Base-by-base conservation (phyloP, 495 filamentous ascomycete genomes). In the Jackrogersella multiformis region DNA sequence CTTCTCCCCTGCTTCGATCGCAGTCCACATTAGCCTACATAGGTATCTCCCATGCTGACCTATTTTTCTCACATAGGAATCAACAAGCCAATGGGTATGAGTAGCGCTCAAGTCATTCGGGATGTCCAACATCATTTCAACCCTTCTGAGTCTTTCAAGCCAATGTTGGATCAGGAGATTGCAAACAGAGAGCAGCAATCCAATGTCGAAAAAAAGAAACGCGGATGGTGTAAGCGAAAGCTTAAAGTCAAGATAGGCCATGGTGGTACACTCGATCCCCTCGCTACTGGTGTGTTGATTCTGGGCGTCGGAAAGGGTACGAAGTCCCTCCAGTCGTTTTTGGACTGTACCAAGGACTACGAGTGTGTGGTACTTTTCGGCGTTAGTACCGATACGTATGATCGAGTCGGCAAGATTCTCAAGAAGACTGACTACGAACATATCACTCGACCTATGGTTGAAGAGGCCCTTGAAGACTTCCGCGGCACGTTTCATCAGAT, bases 221-320 rank as follows among this genome's bases (percentile, higher is more conserved):
- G 85, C 60, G 79, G 82, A 45, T 69, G 70, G 52, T 73, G 77
- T 35, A 87, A 87, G 76, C 72, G 78, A 39, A 77, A 83, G 0
- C 61, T 90, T 6, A 83, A 91, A 59, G 89, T 98, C 62, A 99
- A 99, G 80, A 90, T 98, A 69, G 95, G 95, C 16, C 95, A 99
- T 79, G 95, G 96, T 32, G 95, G 95, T 30, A 99, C 95, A 0
- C 84, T 99, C 3, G 95, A 99, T 71, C 95, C 95, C 2, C 85
- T 97, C 66, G 95, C 95, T 12, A 96, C 92, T 1, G 95, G 95
- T 21, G 92, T 99, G 9, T 82, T 99, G 53, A 90, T 97, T 45
- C 80, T 92, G 1, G 96, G 94, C 34, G 85, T 97, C 7, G 94
- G 93, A 16, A 87, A 86, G 54, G 96, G 93, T 12, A 99, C 96